Evolutionary conservation across 148 eudicot species (phyloP).

Genomic region (Silene conica): DNA sequence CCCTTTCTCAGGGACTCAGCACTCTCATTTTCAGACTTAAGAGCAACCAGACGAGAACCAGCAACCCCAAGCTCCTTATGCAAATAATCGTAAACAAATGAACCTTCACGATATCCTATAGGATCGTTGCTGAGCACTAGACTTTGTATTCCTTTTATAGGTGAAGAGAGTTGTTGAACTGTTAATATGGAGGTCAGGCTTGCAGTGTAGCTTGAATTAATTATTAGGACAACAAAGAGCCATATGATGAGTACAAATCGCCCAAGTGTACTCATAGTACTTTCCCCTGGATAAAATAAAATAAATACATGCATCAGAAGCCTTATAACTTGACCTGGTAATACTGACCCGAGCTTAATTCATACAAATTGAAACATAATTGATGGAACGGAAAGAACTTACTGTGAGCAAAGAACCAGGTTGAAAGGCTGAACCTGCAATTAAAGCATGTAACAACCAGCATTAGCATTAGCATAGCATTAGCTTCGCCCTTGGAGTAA

Average conservation of each 20-base stretch:
- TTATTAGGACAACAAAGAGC: constrained; percentile 66
- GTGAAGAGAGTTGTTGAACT: constrained; percentile 57
- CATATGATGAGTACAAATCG: constrained; percentile 66
- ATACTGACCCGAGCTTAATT: neutral
- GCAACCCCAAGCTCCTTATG: constrained; percentile 37
- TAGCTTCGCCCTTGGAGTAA: neutral
- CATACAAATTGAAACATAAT: neutral
- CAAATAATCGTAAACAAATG: constrained; percentile 53
- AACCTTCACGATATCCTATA: constrained; percentile 65
- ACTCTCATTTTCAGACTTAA: constrained; percentile 42
- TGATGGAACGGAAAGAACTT: constrained; percentile 25
- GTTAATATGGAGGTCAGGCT: constrained; percentile 76
- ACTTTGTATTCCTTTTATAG: constrained; percentile 56
- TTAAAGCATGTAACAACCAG: constrained; percentile 18
- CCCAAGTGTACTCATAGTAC: constrained; percentile 52
- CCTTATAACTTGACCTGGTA: neutral
- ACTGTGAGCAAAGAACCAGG: constrained; percentile 67
- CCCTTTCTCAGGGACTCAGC: constrained; percentile 46
- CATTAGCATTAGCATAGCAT: neutral
- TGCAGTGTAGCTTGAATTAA: constrained; percentile 74
- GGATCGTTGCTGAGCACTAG: constrained; percentile 40
- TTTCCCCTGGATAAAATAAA: constrained; percentile 45
- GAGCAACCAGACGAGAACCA: constrained; percentile 49
- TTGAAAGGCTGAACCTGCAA: constrained; percentile 86
- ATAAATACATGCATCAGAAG: neutral